Base-by-base conservation (phyloP, 202 grass and related monocot genomes). In the Musa balbisiana region DNA sequence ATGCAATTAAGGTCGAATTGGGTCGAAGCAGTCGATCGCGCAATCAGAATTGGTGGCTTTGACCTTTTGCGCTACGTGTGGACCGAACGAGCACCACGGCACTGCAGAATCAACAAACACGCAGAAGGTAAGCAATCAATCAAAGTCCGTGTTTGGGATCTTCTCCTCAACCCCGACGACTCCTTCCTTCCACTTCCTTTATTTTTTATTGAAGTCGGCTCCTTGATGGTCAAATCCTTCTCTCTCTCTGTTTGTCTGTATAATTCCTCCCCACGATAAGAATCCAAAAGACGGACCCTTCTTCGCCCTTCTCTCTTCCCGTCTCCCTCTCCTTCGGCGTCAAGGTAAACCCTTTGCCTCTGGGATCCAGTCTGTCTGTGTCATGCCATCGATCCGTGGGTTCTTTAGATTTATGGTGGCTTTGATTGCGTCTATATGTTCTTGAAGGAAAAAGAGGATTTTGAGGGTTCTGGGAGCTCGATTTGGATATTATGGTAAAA, bases 341-440 rank as follows among this genome's bases (percentile, higher is more conserved):
- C 8, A 69, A 69, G 67, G 67, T 69, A 69, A 50, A 69, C 67
- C 67, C 29, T 50, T 70, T n/a, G 20, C 33, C 3, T 43, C 33
- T 43, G 33, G 4, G 33, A 43, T 43, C 33, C 0, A 8, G 33
- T 8, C 33, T 43, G 27, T 27, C 5, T 43, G 33, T 43, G 33
- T 43, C 33, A 43, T 43, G 0, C 33, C 8, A 43, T 43, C 33
- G 33, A 43, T 43, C 33, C 33, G 33, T 9, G 27, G 67, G 21
- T 53, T 67, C 54, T 78, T 78, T 10, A 8, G 8, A 15, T 49
- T 62, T 24, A 1, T 67, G 33, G 78, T 4, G 29, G 12, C 11
- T 56, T 51, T 64, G 59, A 43, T 43, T 43, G 33, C 33, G 33
- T 43, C 33, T 8, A 43, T 43, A 43, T 43, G 33, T 43, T 43